phyloP scores from a whole-genome alignment of 441 rosid species.

The Arabidopsis lyrata region DNA sequence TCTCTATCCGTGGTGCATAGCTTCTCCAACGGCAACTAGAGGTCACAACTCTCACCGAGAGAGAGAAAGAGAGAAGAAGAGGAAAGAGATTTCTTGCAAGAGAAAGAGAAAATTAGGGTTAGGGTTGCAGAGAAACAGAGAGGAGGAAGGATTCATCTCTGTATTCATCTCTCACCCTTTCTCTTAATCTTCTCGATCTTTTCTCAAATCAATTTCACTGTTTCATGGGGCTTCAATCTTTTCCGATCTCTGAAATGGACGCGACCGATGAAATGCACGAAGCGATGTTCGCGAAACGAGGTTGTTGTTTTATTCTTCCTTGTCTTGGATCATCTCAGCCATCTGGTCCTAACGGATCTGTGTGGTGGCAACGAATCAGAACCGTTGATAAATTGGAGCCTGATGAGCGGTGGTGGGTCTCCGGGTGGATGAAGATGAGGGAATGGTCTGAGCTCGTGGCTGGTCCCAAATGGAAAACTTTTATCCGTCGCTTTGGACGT shows the following conservation, averaged over 20 bases:
- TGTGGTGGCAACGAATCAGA: slow-evolving; percentile 59
- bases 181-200: slow-evolving; percentile 16
- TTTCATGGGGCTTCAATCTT: slow-evolving; percentile 38
- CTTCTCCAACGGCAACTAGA: no score
- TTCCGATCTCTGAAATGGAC: slow-evolving; percentile 34
- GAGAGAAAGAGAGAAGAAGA: not conserved
- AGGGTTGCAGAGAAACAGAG: slow-evolving; percentile 46
- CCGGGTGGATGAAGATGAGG: slow-evolving; percentile 65
- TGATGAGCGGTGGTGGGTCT: slow-evolving; percentile 62
- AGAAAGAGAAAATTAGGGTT: slow-evolving; percentile 39
- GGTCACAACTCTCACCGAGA: no score
- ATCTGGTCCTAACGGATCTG: slow-evolving; percentile 41
- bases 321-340: slow-evolving; percentile 43
- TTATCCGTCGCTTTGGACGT: slow-evolving; percentile 54
- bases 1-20: no score
- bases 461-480: slow-evolving; percentile 68
- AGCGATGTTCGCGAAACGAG: slow-evolving; percentile 43
- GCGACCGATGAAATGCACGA: slow-evolving; percentile 50
- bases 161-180: slow-evolving; percentile 24
- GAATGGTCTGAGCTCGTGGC: slow-evolving; percentile 71
- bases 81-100: slow-evolving; percentile 12
- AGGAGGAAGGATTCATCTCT: slow-evolving; percentile 31
- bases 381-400: slow-evolving; percentile 33
- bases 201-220: not conserved
- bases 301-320: slow-evolving; percentile 63